Evolutionary conservation across 176 grass and related monocot species (phyloP).

Genomic region (Rhynchospora pubera): DNA sequence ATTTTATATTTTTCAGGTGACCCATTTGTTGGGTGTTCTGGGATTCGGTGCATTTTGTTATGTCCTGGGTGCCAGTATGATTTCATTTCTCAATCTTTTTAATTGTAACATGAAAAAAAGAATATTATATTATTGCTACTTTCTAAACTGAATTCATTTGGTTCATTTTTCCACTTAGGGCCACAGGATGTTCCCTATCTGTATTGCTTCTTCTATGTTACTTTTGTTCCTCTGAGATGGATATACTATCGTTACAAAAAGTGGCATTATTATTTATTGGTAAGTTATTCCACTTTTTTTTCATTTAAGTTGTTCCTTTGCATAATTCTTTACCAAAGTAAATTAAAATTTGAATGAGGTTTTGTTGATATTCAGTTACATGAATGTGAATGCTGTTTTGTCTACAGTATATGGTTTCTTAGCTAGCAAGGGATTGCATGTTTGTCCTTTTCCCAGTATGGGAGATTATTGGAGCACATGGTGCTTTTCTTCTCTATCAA

Average conservation of each 20-base stretch:
- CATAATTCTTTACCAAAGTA: neutral
- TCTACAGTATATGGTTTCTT: neutral
- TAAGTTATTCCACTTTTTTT: slow-evolving; percentile 25
- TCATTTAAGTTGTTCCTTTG: neutral
- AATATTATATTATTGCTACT: neutral
- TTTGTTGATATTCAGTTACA: neutral
- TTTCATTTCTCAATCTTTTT: slow-evolving; percentile 17
- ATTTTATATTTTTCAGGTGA: slow-evolving; percentile 57
- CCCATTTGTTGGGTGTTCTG: slow-evolving; percentile 85
- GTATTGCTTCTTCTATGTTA: slow-evolving; percentile 90
- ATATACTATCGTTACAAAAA: slow-evolving; percentile 98
- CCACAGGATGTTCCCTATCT: slow-evolving; percentile 87
- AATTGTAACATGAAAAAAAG: neutral
- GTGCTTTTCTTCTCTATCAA: neutral
- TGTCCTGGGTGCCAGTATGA: slow-evolving; percentile 93
- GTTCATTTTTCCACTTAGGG: slow-evolving; percentile 36
- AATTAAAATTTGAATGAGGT: neutral
- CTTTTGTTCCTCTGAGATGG: slow-evolving; percentile 89
- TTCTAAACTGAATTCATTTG: slow-evolving; percentile 6
- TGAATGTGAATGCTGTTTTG: neutral
- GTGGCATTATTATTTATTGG: slow-evolving; percentile 97
- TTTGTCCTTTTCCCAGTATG: neutral
- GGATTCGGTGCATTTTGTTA: slow-evolving; percentile 97
- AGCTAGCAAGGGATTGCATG: neutral
- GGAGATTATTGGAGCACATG: neutral